Evolutionary conservation across 1,139 yeast genomes (phyloP), one percentile per base, ranked within the genome.

Genomic region (Yamadazyma taylorii): DNA sequence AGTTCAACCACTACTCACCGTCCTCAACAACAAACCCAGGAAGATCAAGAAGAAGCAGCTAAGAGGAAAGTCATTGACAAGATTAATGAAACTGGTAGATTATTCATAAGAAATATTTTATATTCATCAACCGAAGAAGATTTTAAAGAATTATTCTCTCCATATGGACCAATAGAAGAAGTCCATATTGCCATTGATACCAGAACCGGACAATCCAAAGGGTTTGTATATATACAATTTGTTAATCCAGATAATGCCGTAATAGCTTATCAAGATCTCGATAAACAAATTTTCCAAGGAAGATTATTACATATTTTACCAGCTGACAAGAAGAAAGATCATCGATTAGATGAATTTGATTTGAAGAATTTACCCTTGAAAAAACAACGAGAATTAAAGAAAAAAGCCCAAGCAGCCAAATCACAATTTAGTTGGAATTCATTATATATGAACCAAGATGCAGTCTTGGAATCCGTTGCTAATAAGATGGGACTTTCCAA

Each of bases 351-450:
- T 58, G 98, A 92, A 54, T 88, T 86, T 60, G 97, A 89, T 47
- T 61, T 92, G 47, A 84, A 87, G 52, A 89, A 90, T 57, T 67
- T 92, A 60, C 97, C 98, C 4, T 69, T 92, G 51, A 92, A 92
- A 63, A 90, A 89, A 52, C 97, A 90, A 63, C 73, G 81, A 43
- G 96, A 88, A 52, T 66, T 92, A 53, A 86, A 85, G 60, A 80
- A 84, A 51, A 87, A 87, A 55, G 84, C 81, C 15, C 87, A 82
- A 50, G 97, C 98, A 1, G 64, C 90, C 1, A 87, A 85, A 57
- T 73, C 81, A 31, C 92, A 88, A 52, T 92, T 92, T 61, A 81
- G 92, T 52, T 92, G 99, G 99, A 92, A 92, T 56, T 87, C 97
- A 0, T 72, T 92, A 35, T 92, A 79, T 56, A 79, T 94, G 84